These are phyloP conservation scores for Salix dunnii DNA, from an alignment of 345 rosid genomes.

Conservation along the genomic window DNA sequence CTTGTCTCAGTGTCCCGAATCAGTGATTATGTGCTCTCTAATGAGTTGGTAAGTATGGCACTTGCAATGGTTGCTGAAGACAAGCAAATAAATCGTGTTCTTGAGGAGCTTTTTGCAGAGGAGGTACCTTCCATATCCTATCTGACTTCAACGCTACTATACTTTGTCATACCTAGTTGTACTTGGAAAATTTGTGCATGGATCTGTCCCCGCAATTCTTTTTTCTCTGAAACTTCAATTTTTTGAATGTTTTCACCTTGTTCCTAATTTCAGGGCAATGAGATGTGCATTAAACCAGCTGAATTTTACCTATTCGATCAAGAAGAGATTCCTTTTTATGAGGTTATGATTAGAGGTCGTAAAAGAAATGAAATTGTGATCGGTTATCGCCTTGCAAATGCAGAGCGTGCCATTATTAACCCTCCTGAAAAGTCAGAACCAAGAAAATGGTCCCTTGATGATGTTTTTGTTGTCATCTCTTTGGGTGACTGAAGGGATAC, in stretches of 20 bases:
- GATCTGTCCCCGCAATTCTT: not conserved
- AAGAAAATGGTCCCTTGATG: slow-evolving; percentile 79
- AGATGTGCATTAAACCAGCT: slow-evolving; percentile 86
- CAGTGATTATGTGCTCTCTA: slow-evolving; percentile 86
- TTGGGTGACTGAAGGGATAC: slow-evolving; percentile 36
- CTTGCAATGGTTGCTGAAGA: slow-evolving; percentile 94
- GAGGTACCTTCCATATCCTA: slow-evolving; percentile 42
- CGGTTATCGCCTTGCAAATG: slow-evolving; percentile 64
- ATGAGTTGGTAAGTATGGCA: slow-evolving; percentile 93
- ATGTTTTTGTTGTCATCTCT: slow-evolving; percentile 83
- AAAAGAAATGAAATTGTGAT: slow-evolving; percentile 67
- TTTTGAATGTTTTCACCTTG: not conserved
- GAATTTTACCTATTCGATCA: slow-evolving; percentile 77
- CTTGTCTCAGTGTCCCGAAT: slow-evolving; percentile 88
- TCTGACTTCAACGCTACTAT: not conserved
- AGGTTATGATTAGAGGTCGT: slow-evolving; percentile 71
- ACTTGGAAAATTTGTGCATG: not conserved
- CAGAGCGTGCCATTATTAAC: slow-evolving; percentile 75
- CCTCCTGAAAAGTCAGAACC: slow-evolving; percentile 55
- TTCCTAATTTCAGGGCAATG: slow-evolving; percentile 59
- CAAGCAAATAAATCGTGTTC: slow-evolving; percentile 91
- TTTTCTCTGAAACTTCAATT: not conserved
- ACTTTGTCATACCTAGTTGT: not conserved
- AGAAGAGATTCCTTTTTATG: slow-evolving; percentile 72
- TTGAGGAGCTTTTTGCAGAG: slow-evolving; percentile 81